These are phyloP conservation scores for Ogataea pini DNA, from an alignment of 805 yeast species.

Conservation along the genomic window DNA sequence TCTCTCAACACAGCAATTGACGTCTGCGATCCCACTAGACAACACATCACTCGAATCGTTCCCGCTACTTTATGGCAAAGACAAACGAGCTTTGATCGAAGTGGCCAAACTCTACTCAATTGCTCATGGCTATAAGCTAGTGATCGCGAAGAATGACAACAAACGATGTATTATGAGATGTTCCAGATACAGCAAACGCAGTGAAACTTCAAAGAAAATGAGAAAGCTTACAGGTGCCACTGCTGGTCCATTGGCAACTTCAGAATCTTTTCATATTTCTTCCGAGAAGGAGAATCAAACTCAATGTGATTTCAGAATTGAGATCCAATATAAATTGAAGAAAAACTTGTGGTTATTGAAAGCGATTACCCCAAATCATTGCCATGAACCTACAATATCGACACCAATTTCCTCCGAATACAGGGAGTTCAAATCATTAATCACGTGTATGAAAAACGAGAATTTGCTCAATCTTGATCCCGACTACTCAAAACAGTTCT, in stretches of 20 bases:
- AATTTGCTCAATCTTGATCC: not conserved
- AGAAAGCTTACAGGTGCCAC: not conserved
- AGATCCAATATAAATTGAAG: slow-evolving; percentile 28
- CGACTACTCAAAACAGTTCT: not conserved
- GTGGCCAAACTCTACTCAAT: slow-evolving; percentile 26
- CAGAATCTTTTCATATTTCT: not conserved
- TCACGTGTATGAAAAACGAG: not conserved
- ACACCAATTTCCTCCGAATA: slow-evolving; percentile 10
- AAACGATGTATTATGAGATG: slow-evolving; percentile 29
- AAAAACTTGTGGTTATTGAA: slow-evolving; percentile 30
- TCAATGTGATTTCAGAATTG: slow-evolving; percentile 28
- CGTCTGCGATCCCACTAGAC: not conserved
- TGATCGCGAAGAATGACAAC: slow-evolving; percentile 28
- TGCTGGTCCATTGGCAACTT: not conserved
- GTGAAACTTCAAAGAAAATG: slow-evolving; percentile 2
- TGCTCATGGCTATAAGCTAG: slow-evolving; percentile 29
- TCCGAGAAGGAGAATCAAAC: slow-evolving; percentile 8
- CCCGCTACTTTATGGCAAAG: slow-evolving; percentile 24
- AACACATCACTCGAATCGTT: slow-evolving; percentile 12
- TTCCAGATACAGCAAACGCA: slow-evolving; percentile 18
- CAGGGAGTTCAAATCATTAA: slow-evolving; percentile 5
- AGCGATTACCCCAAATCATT: slow-evolving; percentile 22
- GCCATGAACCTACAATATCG: slow-evolving; percentile 15
- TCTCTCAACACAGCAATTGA: not conserved
- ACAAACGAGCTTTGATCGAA: slow-evolving; percentile 25